These are phyloP conservation scores for California macrophylla DNA, from an alignment of 441 rosid genomes.

Conservation along the genomic window DNA sequence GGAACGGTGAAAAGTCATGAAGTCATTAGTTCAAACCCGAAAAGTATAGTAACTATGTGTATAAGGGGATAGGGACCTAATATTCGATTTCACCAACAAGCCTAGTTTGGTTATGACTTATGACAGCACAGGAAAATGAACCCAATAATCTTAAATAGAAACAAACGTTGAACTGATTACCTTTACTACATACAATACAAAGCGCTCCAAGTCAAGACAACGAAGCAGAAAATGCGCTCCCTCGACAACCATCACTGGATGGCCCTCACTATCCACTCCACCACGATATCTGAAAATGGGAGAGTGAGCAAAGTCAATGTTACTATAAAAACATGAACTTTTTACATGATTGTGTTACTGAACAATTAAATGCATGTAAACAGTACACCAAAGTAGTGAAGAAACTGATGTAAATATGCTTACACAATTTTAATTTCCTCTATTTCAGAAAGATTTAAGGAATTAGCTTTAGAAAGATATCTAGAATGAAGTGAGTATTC, in stretches of 20 bases:
- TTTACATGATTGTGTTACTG: neutral
- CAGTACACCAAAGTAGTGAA: neutral
- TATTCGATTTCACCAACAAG: neutral
- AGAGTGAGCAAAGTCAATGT: conserved; percentile 14
- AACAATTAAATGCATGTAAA: neutral
- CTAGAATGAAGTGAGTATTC: conserved; percentile 95
- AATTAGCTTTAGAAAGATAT: conserved; percentile 88
- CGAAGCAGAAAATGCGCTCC: conserved; percentile 96
- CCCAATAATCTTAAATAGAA: conserved; percentile 9
- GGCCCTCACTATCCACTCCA: conserved; percentile 93
- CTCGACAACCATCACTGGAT: conserved; percentile 91
- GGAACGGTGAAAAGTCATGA: too few species aligned
- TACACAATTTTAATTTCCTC: conserved; percentile 99
- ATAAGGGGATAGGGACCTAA: neutral
- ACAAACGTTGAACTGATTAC: conserved; percentile 26
- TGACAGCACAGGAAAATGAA: neutral
- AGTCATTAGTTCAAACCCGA: too few species aligned
- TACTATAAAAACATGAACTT: neutral
- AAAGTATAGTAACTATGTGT: neutral
- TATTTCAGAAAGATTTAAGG: conserved; percentile 87
- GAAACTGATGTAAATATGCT: conserved; percentile 20
- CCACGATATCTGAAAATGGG: conserved; percentile 70
- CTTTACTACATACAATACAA: conserved; percentile 74
- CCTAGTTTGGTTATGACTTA: neutral
- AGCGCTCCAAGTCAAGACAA: conserved; percentile 87